Percentiles rank a stretch among this genome's conserved stretches.
Conservation (phyloP, 345 rosid species). For the Zanthoxylum bungeanum region DNA sequence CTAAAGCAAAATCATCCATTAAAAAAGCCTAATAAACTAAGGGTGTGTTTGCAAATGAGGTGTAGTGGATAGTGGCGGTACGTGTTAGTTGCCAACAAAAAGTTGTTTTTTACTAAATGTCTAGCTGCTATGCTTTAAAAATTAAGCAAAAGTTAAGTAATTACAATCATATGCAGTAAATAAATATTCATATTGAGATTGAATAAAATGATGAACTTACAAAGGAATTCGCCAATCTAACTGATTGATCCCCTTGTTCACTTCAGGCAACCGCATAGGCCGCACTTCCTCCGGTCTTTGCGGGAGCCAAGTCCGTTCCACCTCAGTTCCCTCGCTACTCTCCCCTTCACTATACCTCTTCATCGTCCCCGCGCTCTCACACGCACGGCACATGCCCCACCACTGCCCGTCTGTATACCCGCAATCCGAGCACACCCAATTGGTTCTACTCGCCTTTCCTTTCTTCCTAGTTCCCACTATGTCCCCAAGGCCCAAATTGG, state of each 20-base stretch:
- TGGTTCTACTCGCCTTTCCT: constrained; percentile 36
- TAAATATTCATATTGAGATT: neutral
- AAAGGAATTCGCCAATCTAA: constrained; percentile 63
- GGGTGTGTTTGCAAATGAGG: neutral
- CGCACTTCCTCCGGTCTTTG: constrained; percentile 36
- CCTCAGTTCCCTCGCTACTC: constrained; percentile 14
- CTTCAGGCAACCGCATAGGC: constrained; percentile 59
- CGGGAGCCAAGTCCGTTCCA: constrained; percentile 63
- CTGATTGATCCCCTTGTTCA: constrained; percentile 55
- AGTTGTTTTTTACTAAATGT: neutral
- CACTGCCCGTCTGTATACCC: constrained; percentile 80
- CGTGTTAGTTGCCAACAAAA: neutral
- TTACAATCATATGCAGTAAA: neutral
- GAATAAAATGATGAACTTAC: constrained; percentile 31
- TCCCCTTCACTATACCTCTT: constrained; percentile 41
- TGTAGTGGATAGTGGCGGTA: neutral
- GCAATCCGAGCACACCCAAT: constrained; percentile 74
- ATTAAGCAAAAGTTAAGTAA: neutral
- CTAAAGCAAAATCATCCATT: neutral
- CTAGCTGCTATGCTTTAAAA: neutral
- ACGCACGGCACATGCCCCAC: constrained; percentile 83
- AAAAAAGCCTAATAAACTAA: neutral
- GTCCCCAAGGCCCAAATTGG: constrained; percentile 23
- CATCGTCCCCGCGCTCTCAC: constrained; percentile 56
- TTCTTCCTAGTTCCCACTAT: constrained; percentile 39